Evolutionary conservation across 805 yeast species (phyloP).

Genomic region (Kockiozyma suomiensis): DNA sequence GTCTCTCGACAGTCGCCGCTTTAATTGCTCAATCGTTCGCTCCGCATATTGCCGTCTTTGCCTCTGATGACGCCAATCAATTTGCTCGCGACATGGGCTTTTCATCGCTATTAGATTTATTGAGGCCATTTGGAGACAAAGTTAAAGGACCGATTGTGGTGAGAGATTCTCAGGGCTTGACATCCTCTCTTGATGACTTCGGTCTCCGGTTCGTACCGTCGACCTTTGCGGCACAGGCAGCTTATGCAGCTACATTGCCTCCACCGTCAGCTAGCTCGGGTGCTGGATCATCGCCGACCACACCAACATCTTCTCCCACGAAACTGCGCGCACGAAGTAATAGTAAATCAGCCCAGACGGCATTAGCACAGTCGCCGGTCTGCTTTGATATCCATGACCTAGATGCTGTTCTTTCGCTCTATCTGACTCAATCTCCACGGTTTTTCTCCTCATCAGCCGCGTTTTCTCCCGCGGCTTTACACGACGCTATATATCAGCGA

Average conservation of each 20-base stretch:
- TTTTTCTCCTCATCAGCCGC: constrained; percentile 37
- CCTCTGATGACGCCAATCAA: constrained; percentile 52
- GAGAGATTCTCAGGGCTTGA: constrained; percentile 55
- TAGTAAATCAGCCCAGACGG: constrained; percentile 7
- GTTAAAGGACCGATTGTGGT: constrained; percentile 52
- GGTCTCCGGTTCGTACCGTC: constrained; percentile 53
- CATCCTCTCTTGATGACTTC: constrained; percentile 55
- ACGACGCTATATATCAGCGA: constrained; percentile 54
- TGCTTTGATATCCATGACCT: constrained; percentile 25
- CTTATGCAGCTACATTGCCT: neutral
- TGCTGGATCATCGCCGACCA: neutral
- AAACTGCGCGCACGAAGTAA: constrained; percentile 12
- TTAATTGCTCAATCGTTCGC: constrained; percentile 47
- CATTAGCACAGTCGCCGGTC: constrained; percentile 11
- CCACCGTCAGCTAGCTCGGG: neutral
- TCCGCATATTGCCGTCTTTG: constrained; percentile 55
- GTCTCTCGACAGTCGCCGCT: constrained; percentile 23
- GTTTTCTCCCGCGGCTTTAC: constrained; percentile 26
- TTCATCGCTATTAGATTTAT: constrained; percentile 51
- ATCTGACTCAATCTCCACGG: constrained; percentile 16
- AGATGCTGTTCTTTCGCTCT: constrained; percentile 19
- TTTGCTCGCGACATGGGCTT: constrained; percentile 49
- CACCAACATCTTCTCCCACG: constrained; percentile 3
- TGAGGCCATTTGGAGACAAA: constrained; percentile 59
- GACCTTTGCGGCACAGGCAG: neutral